These are phyloP conservation scores for Colletotrichum graminicola DNA, from an alignment of 2,329 filamentous ascomycete species.

Conservation along the genomic window DNA sequence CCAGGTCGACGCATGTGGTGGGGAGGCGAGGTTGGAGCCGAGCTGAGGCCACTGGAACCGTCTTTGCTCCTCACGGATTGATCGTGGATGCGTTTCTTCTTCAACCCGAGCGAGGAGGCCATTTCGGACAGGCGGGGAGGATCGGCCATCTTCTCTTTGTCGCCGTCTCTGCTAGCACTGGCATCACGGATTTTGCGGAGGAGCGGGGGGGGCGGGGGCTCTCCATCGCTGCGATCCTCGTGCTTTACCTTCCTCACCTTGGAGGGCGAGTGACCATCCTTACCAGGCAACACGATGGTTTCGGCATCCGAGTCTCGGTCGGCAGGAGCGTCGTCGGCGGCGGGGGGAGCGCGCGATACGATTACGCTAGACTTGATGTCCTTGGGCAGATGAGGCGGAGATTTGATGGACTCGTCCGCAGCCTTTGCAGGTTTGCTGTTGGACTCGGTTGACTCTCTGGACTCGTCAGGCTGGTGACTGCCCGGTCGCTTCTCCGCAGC, in stretches of 20 bases:
- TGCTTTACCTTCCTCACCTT: slow-evolving; percentile 75
- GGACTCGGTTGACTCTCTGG: slow-evolving; percentile 42
- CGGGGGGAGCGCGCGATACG: slow-evolving; percentile 46
- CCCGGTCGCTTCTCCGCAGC: slow-evolving; percentile 60
- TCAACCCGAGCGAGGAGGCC: slow-evolving; percentile 47
- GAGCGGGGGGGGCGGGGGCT: slow-evolving; percentile 54
- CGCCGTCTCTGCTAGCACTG: slow-evolving; percentile 52
- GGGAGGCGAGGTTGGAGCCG: slow-evolving; percentile 68
- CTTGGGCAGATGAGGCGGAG: slow-evolving; percentile 18
- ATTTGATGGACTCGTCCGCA: slow-evolving; percentile 38
- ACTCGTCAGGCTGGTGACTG: slow-evolving; percentile 45
- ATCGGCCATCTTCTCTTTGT: slow-evolving; percentile 50
- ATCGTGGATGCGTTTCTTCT: slow-evolving; percentile 63
- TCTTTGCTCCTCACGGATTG: slow-evolving; percentile 60
- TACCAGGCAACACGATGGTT: slow-evolving; percentile 76
- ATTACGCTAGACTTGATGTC: slow-evolving; percentile 45
- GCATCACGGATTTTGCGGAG: slow-evolving; percentile 52
- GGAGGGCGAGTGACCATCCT: slow-evolving; percentile 73
- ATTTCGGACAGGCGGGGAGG: slow-evolving; percentile 49
- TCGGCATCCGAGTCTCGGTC: slow-evolving; percentile 79
- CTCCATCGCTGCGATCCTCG: slow-evolving; percentile 72
- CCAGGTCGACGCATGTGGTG: slow-evolving; percentile 54
- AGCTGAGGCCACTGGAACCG: slow-evolving; percentile 68
- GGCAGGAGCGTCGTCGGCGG: slow-evolving; percentile 57
- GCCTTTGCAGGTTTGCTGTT: slow-evolving; percentile 31